These are phyloP conservation scores for Oemleria cerasiformis DNA, from an alignment of 306 rosid species.

Conservation along the genomic window DNA sequence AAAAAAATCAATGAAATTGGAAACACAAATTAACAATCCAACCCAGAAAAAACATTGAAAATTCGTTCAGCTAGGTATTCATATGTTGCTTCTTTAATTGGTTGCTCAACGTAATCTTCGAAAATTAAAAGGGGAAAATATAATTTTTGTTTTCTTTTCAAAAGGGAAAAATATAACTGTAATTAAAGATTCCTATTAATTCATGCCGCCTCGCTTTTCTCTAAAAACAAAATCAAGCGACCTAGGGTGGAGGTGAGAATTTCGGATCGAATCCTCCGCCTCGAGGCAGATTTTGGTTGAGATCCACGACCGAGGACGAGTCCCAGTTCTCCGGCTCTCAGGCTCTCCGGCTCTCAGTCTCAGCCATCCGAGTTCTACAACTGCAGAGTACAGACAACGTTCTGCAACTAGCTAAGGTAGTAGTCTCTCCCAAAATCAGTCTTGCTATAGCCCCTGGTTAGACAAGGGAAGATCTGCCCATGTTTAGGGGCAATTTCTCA, in stretches of 20 bases:
- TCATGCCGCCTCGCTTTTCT: slow-evolving; percentile 10
- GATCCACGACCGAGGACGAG: slow-evolving; percentile 44
- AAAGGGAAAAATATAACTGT: neutral
- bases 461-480: too few relatives aligned
- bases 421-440: too few relatives aligned
- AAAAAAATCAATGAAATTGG: too few relatives aligned
- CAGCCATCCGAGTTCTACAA: too few relatives aligned
- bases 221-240: slow-evolving; percentile 22
- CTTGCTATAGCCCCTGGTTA: too few relatives aligned
- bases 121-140: neutral
- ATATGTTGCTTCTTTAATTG: slow-evolving; percentile 17
- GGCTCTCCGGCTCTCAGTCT: too few relatives aligned
- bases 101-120: slow-evolving; percentile 9
- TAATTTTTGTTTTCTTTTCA: too few relatives aligned
- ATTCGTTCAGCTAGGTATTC: slow-evolving; percentile 28
- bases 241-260: slow-evolving; percentile 39
- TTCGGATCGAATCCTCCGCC: slow-evolving; percentile 36
- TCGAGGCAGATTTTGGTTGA: slow-evolving; percentile 29
- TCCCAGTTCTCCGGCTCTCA: slow-evolving; percentile 44
- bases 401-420: too few relatives aligned
- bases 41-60: too few relatives aligned
- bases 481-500: too few relatives aligned
- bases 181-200: slow-evolving; percentile 7
- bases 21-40: too few relatives aligned
- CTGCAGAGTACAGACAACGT: too few relatives aligned